These are phyloP conservation scores for Radiomyces spectabilis DNA, from an alignment of 192 early-diverging fungal species.

Conservation along the genomic window DNA sequence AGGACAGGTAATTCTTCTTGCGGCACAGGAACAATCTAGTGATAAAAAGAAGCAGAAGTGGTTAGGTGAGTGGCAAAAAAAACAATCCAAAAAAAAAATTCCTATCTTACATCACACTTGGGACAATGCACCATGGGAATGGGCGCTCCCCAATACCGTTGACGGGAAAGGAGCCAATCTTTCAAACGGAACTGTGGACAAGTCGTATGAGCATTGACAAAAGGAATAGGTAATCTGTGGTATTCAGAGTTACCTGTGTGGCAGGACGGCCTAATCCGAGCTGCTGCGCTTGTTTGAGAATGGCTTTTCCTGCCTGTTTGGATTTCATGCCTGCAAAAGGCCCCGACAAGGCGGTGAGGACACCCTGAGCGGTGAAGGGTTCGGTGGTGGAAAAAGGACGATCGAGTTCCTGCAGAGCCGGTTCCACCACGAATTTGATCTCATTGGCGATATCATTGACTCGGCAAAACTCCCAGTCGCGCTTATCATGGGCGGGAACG, in stretches of 20 bases:
- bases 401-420: constrained; percentile 10
- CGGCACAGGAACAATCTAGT: constrained; percentile 74
- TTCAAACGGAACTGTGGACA: constrained; percentile 66
- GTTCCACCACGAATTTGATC: constrained; percentile 45
- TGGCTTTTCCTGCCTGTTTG: constrained; percentile 44
- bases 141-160: constrained; percentile 95
- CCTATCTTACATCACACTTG: constrained; percentile 53
- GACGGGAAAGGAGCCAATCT: constrained; percentile 94
- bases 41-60: background rate
- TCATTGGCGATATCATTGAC: constrained; percentile 37
- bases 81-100: constrained; percentile 3
- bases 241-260: constrained; percentile 16
- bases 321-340: constrained; percentile 53
- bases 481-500: constrained; percentile 74
- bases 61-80: no score
- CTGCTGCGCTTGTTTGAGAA: constrained; percentile 39
- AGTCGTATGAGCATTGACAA: constrained; percentile 8
- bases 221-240: background rate
- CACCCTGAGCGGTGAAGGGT: constrained; percentile 43
- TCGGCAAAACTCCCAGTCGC: constrained; percentile 63
- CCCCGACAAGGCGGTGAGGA: constrained; percentile 48
- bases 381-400: background rate
- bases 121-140: constrained; percentile 90
- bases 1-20: constrained; percentile 68
- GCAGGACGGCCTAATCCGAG: constrained; percentile 36